Base-by-base conservation (phyloP, 2,329 filamentous ascomycete species). In the Penicillium sp. region DNA sequence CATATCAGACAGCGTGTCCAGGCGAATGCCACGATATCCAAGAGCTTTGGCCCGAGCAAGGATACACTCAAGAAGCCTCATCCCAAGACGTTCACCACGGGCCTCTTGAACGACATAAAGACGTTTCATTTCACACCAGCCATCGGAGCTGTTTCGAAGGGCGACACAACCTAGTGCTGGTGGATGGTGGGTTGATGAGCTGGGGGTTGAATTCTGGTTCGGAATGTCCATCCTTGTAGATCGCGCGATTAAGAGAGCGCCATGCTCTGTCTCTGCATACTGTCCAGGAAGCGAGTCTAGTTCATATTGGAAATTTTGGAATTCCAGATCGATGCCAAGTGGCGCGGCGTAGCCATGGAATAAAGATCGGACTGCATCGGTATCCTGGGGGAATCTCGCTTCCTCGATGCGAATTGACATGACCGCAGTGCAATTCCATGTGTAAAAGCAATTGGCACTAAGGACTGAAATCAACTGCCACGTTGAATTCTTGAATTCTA, bases 1-100 rank as follows among this genome's bases (percentile, higher is more conserved):
- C 77, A 80, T 80, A 5, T 52, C 61, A 6, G 66, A 57, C 39
- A 80, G 50, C 11, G 76, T 79, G 60, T 80, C 76, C 10, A 80
- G 64, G 38, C 71, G 61, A 52, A 79, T 70, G 39, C 71, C 69
- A 7, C 50, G 45, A 52, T 79, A 80, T 0, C 71, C 72, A 29
- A 73, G 39, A 4, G 61, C 50, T 39, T 51, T 64, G 14, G 75
- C 77, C 22, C 61, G 57, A 4, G 55, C 52, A 4, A 80, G 50
- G 3, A 71, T 64, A 0, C 54, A 57, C 30, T 66, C 56, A 3
- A 75, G 65, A 12, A 80, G 58, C 2, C 61, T 59, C 34, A 63
- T 66, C 1, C 75, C 75, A 1, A 75, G 52, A 0, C 75, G 73
- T 9, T 64, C 47, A 2, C 75, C 72, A 15, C 76, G 67, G 1